A percentile compares a stretch with the other conserved stretches of the same genome.
Conservation (phyloP, 495 filamentous ascomycete genomes). For the Staphylotrichum longicolle region DNA sequence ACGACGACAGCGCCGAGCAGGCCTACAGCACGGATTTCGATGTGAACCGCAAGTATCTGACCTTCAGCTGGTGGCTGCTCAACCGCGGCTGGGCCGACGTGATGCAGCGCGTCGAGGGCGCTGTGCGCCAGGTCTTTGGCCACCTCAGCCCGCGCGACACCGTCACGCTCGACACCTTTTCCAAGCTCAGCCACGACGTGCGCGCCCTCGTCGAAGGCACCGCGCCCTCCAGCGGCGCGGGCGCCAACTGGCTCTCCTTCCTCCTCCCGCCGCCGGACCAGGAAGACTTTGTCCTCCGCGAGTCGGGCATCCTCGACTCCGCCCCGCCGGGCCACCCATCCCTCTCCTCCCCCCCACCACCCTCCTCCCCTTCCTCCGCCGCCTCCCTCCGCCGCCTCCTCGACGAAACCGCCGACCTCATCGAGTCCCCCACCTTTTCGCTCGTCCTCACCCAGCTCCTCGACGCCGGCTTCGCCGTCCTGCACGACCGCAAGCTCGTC, state of each 20-base stretch:
- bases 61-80: slow-evolving; percentile 97
- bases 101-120: slow-evolving; percentile 70
- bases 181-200: slow-evolving; percentile 72
- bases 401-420: slow-evolving; percentile 91
- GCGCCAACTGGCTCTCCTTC: slow-evolving; percentile 73
- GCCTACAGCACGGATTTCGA: slow-evolving; percentile 89
- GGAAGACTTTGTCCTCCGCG: slow-evolving; percentile 76
- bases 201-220: slow-evolving; percentile 80
- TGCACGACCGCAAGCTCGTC: slow-evolving; percentile 76
- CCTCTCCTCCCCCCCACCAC: slow-evolving; percentile 41
- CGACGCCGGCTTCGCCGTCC: slow-evolving; percentile 76
- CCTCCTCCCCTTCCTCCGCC: slow-evolving; percentile 35
- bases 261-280: slow-evolving; percentile 75
- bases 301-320: slow-evolving; percentile 72
- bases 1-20: slow-evolving; percentile 74
- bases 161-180: slow-evolving; percentile 72
- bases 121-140: slow-evolving; percentile 84
- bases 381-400: slow-evolving; percentile 77
- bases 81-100: slow-evolving; percentile 85
- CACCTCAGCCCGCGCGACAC: slow-evolving; percentile 83
- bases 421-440: slow-evolving; percentile 87
- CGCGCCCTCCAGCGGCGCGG: slow-evolving; percentile 62
- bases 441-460: slow-evolving; percentile 81
- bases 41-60: slow-evolving; percentile 88
- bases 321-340: slow-evolving; percentile 40